Evolutionary conservation across 2,329 filamentous ascomycete species (phyloP).

Genomic region (Claviceps capensis): DNA sequence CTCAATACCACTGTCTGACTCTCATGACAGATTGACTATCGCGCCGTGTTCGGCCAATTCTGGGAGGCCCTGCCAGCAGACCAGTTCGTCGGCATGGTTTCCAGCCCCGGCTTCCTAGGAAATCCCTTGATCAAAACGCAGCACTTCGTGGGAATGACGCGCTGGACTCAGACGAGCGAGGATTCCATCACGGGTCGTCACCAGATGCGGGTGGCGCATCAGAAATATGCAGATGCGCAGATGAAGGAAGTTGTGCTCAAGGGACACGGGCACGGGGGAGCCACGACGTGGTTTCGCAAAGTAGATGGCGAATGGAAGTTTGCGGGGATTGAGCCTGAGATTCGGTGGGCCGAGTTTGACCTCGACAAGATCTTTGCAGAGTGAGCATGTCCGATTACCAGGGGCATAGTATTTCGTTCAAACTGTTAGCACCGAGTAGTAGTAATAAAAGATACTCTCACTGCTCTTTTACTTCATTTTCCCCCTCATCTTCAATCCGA

Average conservation of each 20-base stretch:
- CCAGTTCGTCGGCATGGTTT: constrained; percentile 38
- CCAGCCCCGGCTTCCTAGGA: constrained; percentile 36
- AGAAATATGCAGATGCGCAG: constrained; percentile 36
- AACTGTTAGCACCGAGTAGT: too few relatives aligned
- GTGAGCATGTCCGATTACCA: background rate
- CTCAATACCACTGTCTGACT: too few relatives aligned
- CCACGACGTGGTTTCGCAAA: constrained; percentile 41
- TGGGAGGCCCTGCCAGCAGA: constrained; percentile 43
- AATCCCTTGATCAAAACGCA: constrained; percentile 40
- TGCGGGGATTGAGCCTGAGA: constrained; percentile 38
- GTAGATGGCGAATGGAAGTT: constrained; percentile 46
- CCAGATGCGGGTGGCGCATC: constrained; percentile 44
- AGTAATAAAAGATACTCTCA: too few relatives aligned
- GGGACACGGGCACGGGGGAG: constrained; percentile 42
- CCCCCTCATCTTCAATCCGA: too few relatives aligned
- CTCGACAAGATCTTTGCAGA: background rate
- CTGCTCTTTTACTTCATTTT: too few relatives aligned
- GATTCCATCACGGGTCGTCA: constrained; percentile 37
- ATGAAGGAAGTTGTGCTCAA: constrained; percentile 33
- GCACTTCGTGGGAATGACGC: constrained; percentile 39
- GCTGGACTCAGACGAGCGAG: constrained; percentile 35
- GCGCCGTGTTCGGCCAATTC: constrained; percentile 32
- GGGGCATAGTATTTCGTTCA: too few relatives aligned
- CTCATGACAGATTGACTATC: constrained; percentile 12
- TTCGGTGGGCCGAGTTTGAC: constrained; percentile 37